phyloP scores from a whole-genome alignment of 2,329 filamentous ascomycete species.

The Fusarium oxysporum region DNA sequence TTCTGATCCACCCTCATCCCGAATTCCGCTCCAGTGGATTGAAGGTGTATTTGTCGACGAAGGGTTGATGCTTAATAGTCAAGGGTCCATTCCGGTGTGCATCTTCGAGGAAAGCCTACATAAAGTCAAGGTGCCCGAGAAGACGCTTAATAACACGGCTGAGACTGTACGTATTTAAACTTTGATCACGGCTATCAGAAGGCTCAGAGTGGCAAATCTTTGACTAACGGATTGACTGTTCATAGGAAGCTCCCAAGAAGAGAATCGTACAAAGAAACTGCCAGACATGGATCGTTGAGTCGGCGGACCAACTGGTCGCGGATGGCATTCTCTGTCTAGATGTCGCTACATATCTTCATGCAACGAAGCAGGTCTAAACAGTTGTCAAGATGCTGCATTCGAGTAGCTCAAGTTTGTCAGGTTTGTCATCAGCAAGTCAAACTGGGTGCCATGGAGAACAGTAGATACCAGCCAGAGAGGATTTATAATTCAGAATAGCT shows the following conservation, averaged over 20 bases:
- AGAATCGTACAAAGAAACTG: conserved; percentile 2
- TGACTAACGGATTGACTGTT: rapidly evolving
- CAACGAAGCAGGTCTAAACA: neutral
- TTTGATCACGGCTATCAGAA: rapidly evolving
- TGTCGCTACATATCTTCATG: neutral
- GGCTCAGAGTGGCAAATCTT: rapidly evolving
- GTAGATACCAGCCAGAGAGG: rapidly evolving
- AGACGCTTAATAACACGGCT: neutral
- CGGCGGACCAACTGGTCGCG: neutral
- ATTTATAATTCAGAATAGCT: no score
- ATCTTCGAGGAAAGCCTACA: neutral
- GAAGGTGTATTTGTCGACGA: neutral
- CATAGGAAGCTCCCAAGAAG: neutral
- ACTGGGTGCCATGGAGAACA: rapidly evolving
- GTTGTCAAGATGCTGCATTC: rapidly evolving
- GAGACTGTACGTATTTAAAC: neutral
- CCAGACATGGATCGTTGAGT: conserved; percentile 21
- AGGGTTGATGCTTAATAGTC: rapidly evolving
- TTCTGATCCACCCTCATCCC: rapidly evolving
- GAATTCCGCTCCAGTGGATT: neutral
- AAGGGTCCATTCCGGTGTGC: rapidly evolving
- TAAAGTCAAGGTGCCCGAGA: rapidly evolving
- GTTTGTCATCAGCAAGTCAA: rapidly evolving
- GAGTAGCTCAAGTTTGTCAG: rapidly evolving
- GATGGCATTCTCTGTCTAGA: neutral